Conservation (phyloP, 768 basidiomycete genomes). For the Kwoniella shandongensis region DNA sequence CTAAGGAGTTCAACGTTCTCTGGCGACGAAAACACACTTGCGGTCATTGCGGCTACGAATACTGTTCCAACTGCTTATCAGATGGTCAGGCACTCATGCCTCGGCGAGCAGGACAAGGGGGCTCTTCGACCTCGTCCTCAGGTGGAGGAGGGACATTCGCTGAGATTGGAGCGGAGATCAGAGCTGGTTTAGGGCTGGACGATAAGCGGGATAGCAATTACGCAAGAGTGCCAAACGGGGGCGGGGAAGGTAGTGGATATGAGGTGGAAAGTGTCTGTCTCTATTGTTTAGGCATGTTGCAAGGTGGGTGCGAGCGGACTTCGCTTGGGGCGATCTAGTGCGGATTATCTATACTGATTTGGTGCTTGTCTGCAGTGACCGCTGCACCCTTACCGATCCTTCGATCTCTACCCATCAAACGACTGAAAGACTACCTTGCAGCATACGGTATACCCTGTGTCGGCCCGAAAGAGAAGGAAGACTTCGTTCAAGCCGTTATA, state of each 20-base stretch:
- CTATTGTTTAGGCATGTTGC: conserved; percentile 48
- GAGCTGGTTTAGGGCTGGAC: conserved; percentile 31
- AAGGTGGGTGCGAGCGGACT: conserved; percentile 38
- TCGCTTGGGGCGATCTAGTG: background rate
- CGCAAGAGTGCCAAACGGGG: conserved; percentile 16
- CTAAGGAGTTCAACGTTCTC: conserved; percentile 49
- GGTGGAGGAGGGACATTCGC: background rate
- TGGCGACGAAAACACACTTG: conserved; percentile 47
- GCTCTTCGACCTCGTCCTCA: background rate
- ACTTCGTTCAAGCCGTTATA: conserved; percentile 50
- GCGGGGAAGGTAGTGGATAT: conserved; percentile 31
- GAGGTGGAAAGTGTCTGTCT: conserved; percentile 50
- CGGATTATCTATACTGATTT: background rate
- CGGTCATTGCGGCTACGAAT: conserved; percentile 51
- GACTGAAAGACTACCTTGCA: conserved; percentile 49
- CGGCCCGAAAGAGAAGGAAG: conserved; percentile 52
- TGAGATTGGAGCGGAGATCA: conserved; percentile 22
- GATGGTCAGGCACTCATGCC: conserved; percentile 52
- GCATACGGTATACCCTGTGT: conserved; percentile 44
- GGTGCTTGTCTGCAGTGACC: conserved; percentile 31
- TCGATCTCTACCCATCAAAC: conserved; percentile 46
- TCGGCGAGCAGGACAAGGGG: conserved; percentile 21
- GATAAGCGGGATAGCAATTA: conserved; percentile 18
- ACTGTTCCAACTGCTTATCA: conserved; percentile 48
- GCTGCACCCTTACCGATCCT: conserved; percentile 40